phyloP scores from a whole-genome alignment of 2,329 filamentous ascomycete species.

The Trichoderma polysporum region DNA sequence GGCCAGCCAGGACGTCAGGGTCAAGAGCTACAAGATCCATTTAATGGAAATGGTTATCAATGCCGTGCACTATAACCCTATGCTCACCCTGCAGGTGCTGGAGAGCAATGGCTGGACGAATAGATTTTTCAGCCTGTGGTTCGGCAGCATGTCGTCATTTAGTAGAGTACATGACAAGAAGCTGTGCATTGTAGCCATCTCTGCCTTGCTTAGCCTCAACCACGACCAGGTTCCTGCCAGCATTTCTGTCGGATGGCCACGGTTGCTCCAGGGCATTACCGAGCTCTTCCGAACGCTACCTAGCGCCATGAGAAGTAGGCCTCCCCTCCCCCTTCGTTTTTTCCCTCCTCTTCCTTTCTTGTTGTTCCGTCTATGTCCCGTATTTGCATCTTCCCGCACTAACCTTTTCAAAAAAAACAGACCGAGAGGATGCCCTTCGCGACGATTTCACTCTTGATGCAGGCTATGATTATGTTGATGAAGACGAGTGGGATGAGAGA shows the following conservation, averaged over 20 bases:
- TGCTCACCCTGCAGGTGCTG: conserved; percentile 80
- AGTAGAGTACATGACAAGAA: conserved; percentile 97
- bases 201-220: conserved; percentile 75
- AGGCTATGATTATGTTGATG: conserved; percentile 63
- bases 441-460: conserved; percentile 78
- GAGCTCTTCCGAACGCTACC: conserved; percentile 90
- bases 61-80: conserved; percentile 93
- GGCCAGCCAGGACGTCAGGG: conserved; percentile 71
- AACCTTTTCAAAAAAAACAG: conserved; percentile 41
- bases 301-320: conserved; percentile 78
- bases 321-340: no score
- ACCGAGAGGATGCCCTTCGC: conserved; percentile 87
- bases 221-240: conserved; percentile 84
- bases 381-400: conserved; percentile 23
- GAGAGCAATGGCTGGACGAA: conserved; percentile 94
- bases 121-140: conserved; percentile 98
- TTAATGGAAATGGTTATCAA: conserved; percentile 99
- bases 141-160: conserved; percentile 92
- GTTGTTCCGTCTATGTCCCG: not conserved
- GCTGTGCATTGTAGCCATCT: conserved; percentile 91
- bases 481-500: conserved; percentile 81
- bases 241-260: conserved; percentile 92
- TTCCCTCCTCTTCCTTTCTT: not conserved
- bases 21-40: conserved; percentile 93
- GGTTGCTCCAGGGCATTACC: conserved; percentile 83